Evolutionary conservation across 306 rosid genomes (phyloP), one percentile per base, ranked within the genome.

Genomic region (Trifolium subterraneum): DNA sequence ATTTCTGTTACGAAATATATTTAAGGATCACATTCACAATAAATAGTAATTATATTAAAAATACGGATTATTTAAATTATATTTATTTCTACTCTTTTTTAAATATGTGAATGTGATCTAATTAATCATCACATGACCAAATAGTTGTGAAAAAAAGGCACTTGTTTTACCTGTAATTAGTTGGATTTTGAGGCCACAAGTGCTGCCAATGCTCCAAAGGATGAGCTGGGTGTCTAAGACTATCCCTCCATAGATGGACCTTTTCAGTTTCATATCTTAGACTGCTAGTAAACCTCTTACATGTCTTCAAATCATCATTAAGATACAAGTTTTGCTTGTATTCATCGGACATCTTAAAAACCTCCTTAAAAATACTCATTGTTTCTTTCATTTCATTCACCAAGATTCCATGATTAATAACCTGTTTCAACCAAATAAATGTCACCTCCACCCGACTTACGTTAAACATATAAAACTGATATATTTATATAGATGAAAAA

Each of bases 131-230:
- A n/a, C n/a, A n/a, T n/a, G n/a, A n/a, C n/a, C n/a, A n/a, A n/a
- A n/a, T n/a, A n/a, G n/a, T n/a, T n/a, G n/a, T n/a, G n/a, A n/a
- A n/a, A n/a, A n/a, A n/a, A n/a, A n/a, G n/a, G n/a, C n/a, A n/a
- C n/a, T n/a, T n/a, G n/a, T n/a, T 56, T 54, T 76, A 63, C 80
- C 71, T 52, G 70, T 76, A 76, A 18, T 1, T 38, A 10, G 60
- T n/a, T 47, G 85, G 85, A 35, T 72, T 70, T 81, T 81, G 2
- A 45, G 85, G 81, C 81, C 81, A 76, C 1, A 71, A 41, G 7
- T 81, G 81, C 14, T 71, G 67, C 77, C 79, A 81, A 33, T 75
- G 48, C 14, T 81, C 78, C 55, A 72, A 48, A 58, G 82, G 85
- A 59, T 66, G 56, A 72, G 76, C 77, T 3, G 75, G 81, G 67